A percentile compares a stretch with the other conserved stretches of the same genome.
These are phyloP conservation scores for Helicocarpus griseus DNA, from an alignment of 2,329 filamentous ascomycete species.

Conservation along the genomic window DNA sequence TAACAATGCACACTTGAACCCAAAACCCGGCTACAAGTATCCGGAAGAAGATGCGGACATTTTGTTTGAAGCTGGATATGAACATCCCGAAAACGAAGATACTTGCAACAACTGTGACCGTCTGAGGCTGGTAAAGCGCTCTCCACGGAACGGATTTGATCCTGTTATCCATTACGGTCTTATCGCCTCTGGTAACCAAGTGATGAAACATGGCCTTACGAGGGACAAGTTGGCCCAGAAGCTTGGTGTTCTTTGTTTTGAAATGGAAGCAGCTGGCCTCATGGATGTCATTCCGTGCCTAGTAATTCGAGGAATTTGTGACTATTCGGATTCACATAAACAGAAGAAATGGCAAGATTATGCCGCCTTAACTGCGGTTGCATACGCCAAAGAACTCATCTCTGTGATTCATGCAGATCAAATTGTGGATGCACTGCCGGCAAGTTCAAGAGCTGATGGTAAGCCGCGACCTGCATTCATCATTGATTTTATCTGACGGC, in stretches of 20 bases:
- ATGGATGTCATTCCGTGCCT: slow-evolving; percentile 26
- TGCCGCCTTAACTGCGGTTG: slow-evolving; percentile 24
- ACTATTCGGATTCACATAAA: slow-evolving; percentile 34
- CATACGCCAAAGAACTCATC: slow-evolving; percentile 17
- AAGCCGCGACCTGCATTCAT: not conserved
- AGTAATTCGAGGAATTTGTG: slow-evolving; percentile 33
- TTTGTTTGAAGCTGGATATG: slow-evolving; percentile 16
- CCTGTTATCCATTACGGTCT: slow-evolving; percentile 17
- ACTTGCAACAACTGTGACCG: slow-evolving; percentile 1
- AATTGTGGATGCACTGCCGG: not conserved
- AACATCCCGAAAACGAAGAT: slow-evolving; percentile 4
- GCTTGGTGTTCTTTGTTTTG: slow-evolving; percentile 18
- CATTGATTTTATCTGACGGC: not conserved
- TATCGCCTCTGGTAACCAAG: slow-evolving; percentile 19
- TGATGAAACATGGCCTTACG: slow-evolving; percentile 14
- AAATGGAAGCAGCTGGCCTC: slow-evolving; percentile 24
- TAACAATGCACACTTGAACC: slow-evolving; percentile 5
- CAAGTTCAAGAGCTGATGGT: not conserved
- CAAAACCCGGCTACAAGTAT: not conserved
- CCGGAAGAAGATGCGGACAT: slow-evolving; percentile 12
- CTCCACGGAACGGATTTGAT: not conserved
- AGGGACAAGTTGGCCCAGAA: slow-evolving; percentile 11
- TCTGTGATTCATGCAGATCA: not conserved
- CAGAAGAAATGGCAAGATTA: slow-evolving; percentile 29
- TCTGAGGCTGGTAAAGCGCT: not conserved